These are phyloP conservation scores for Talaromyces sp. DNA, from an alignment of 2,329 filamentous ascomycete genomes.

Conservation along the genomic window DNA sequence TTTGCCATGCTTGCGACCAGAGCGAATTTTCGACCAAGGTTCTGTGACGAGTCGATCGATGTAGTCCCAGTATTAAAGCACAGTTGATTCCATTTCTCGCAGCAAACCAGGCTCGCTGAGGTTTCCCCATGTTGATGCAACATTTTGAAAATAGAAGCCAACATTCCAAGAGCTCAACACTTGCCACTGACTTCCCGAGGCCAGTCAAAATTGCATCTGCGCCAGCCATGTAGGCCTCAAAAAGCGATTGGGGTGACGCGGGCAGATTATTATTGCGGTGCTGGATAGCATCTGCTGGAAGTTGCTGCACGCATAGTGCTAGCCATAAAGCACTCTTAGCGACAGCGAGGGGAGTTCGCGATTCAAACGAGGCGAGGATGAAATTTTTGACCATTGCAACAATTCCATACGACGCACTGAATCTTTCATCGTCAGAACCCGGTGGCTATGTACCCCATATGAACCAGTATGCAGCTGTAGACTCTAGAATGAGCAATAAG, in stretches of 20 bases:
- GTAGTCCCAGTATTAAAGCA: background rate
- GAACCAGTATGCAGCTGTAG: background rate
- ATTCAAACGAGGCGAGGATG: background rate
- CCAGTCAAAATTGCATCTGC: background rate
- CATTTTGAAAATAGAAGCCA: background rate
- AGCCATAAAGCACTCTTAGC: background rate
- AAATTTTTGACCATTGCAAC: background rate
- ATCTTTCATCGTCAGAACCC: background rate
- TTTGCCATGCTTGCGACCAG: conserved; percentile 1
- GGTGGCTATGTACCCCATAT: background rate
- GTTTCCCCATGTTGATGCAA: conserved; percentile 1
- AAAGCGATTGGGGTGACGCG: background rate
- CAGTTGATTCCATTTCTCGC: background rate
- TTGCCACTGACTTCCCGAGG: background rate
- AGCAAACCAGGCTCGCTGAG: background rate
- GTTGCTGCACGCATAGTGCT: conserved; percentile 3
- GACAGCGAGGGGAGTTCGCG: background rate
- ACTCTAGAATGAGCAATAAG: background rate
- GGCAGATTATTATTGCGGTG: background rate
- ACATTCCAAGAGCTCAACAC: background rate
- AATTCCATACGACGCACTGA: background rate
- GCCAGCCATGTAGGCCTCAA: background rate
- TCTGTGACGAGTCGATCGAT: background rate
- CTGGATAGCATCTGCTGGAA: background rate
- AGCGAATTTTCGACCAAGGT: background rate